Conservation (phyloP, 2,329 filamentous ascomycete genomes). For the Aspergillus fumigatiaffinis region DNA sequence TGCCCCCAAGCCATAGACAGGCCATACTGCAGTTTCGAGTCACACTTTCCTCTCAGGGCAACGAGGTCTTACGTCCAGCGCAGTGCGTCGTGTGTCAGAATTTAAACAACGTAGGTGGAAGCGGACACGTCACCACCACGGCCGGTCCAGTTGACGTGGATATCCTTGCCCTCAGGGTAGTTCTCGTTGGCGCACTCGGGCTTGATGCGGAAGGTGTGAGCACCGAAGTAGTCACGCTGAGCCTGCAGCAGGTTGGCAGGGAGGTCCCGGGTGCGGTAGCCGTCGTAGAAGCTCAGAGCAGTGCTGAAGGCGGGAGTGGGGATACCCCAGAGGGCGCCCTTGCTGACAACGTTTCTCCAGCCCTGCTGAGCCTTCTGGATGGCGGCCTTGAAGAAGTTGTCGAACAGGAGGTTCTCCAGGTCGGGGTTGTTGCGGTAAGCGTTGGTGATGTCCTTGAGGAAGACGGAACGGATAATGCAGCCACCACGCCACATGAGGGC, state of each 20-base stretch:
- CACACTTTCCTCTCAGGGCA: conserved; percentile 11
- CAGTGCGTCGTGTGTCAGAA: conserved; percentile 15
- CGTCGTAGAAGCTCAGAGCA: conserved; percentile 96
- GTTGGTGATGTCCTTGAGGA: conserved; percentile 98
- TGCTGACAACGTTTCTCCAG: conserved; percentile 87
- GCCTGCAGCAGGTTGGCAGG: conserved; percentile 98
- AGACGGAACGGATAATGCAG: conserved; percentile 99
- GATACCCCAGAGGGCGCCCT: conserved; percentile 90
- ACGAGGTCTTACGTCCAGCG: conserved; percentile 24
- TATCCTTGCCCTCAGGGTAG: conserved; percentile 81
- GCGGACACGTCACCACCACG: conserved; percentile 95
- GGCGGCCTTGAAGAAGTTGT: conserved; percentile 99
- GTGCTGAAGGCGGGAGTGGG: conserved; percentile 96
- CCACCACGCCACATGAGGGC: conserved; percentile 99
- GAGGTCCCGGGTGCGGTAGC: conserved; percentile 94
- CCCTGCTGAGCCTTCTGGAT: conserved; percentile 94
- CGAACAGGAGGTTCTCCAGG: conserved; percentile 96
- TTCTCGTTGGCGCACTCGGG: conserved; percentile 70
- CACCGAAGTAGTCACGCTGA: conserved; percentile 99
- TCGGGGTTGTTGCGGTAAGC: conserved; percentile 93
- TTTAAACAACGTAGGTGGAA: conserved; percentile 94
- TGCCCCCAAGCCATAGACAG: conserved; percentile 8
- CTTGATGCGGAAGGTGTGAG: conserved; percentile 87
- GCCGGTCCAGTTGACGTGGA: conserved; percentile 99
- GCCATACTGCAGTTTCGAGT: conserved; percentile 7